Percentiles rank a stretch among this genome's conserved stretches.
phyloP scores from a whole-genome alignment of 2,329 filamentous ascomycete species.

The Paramyrothecium sp. region DNA sequence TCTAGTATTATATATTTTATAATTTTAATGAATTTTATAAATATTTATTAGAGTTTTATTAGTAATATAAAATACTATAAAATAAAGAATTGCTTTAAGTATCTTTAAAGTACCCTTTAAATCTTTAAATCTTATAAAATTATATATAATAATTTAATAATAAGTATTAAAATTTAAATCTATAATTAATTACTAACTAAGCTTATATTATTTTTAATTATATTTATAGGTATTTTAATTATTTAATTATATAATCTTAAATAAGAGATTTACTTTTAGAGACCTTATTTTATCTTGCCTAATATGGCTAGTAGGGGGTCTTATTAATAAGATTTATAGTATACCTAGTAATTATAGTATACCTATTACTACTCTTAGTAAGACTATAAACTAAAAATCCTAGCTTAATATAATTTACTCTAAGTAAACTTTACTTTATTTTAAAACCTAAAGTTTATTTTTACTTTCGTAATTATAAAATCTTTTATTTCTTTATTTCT shows the following conservation, averaged over 20 bases:
- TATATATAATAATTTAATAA: not conserved
- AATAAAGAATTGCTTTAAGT: not conserved
- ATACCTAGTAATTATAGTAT: too few relatives aligned
- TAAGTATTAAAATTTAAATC: not conserved
- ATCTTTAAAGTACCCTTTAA: not conserved
- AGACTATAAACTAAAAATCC: not conserved
- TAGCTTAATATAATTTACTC: constrained; percentile 1
- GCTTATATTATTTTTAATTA: not conserved
- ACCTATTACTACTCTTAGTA: not conserved
- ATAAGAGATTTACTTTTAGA: not conserved
- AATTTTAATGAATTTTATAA: constrained; percentile 10
- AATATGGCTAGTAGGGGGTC: not conserved
- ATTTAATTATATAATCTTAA: not conserved
- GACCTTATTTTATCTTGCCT: not conserved
- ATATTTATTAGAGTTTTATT: constrained; percentile 1
- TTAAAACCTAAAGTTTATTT: constrained; percentile 5
- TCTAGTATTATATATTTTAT: not conserved
- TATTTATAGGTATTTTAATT: not conserved
- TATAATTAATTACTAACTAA: constrained; percentile 1
- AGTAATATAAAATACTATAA: too few relatives aligned
- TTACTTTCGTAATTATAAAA: not conserved
- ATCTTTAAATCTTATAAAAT: not conserved
- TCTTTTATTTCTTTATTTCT: too few relatives aligned
- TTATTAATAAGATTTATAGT: too few relatives aligned
- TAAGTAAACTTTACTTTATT: constrained; percentile 3